These are phyloP conservation scores for Puccinia brachypodii DNA, from an alignment of 1,284 basidiomycete species.

Conservation along the genomic window DNA sequence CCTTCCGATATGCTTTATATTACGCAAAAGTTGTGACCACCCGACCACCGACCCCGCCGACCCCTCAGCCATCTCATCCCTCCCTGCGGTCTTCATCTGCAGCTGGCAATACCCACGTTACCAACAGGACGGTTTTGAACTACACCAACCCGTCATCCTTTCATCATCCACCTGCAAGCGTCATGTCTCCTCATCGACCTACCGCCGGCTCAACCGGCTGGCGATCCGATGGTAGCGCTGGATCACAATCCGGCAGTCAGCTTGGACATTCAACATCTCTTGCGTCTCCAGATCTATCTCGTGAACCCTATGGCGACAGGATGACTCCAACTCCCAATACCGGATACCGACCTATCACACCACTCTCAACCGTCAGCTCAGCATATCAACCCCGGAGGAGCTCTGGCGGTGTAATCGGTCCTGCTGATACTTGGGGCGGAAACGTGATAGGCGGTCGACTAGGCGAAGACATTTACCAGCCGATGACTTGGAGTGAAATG, in stretches of 20 bases:
- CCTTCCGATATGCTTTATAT: slow-evolving; percentile 21
- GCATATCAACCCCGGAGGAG: slow-evolving; percentile 3
- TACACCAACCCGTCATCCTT: slow-evolving; percentile 20
- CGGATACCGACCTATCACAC: slow-evolving; percentile 14
- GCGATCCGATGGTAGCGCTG: slow-evolving; percentile 12
- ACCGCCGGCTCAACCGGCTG: background rate
- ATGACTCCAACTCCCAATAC: slow-evolving; percentile 12
- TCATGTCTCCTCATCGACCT: slow-evolving; percentile 33
- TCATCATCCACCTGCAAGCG: slow-evolving; percentile 41
- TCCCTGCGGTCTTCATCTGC: slow-evolving; percentile 11
- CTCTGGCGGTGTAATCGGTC: slow-evolving; percentile 28
- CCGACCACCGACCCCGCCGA: slow-evolving; percentile 23
- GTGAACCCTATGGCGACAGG: slow-evolving; percentile 22
- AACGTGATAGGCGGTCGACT: slow-evolving; percentile 45
- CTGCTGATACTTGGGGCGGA: slow-evolving; percentile 46
- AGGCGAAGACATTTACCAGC: slow-evolving; percentile 65
- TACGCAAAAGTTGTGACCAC: slow-evolving; percentile 22
- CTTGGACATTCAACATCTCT: slow-evolving; percentile 24
- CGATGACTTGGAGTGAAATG: slow-evolving; percentile 89
- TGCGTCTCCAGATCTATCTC: slow-evolving; percentile 30
- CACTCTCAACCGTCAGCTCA: slow-evolving; percentile 31
- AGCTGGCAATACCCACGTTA: background rate
- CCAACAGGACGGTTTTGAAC: background rate
- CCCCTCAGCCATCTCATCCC: slow-evolving; percentile 37
- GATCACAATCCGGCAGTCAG: slow-evolving; percentile 30